Evolutionary conservation across 2,329 filamentous ascomycete genomes (phyloP).

Genomic region (Aspergillus brasiliensis): DNA sequence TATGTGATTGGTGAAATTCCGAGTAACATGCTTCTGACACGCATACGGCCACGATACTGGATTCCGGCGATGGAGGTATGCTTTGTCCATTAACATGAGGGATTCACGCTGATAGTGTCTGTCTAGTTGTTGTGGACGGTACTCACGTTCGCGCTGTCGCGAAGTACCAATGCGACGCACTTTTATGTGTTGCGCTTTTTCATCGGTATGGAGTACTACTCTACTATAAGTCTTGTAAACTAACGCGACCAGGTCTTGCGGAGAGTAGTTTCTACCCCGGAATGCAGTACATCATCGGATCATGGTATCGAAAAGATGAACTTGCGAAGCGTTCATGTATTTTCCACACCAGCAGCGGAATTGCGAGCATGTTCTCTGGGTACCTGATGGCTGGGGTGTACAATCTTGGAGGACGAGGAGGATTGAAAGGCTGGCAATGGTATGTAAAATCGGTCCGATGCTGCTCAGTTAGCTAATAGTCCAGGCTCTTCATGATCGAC

Average conservation of each 20-base stretch:
- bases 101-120: background rate
- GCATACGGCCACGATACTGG: constrained; percentile 51
- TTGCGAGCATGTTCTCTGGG: constrained; percentile 50
- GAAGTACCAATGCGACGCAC: constrained; percentile 45
- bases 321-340: constrained; percentile 56
- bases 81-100: background rate
- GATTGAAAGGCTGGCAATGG: constrained; percentile 58
- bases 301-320: constrained; percentile 55
- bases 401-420: constrained; percentile 49
- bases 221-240: background rate
- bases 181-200: constrained; percentile 54
- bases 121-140: constrained; percentile 50
- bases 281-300: constrained; percentile 56
- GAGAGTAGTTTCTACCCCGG: constrained; percentile 57
- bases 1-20: constrained; percentile 60
- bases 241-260: constrained; percentile 39
- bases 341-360: constrained; percentile 52
- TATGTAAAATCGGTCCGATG: constrained; percentile 9
- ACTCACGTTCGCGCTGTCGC: constrained; percentile 49
- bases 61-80: constrained; percentile 51
- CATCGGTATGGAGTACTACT: constrained; percentile 36
- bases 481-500: constrained; percentile 56
- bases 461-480: background rate
- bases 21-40: constrained; percentile 55
- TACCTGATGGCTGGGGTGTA: constrained; percentile 60